Conservation (phyloP, 108 stramenopile genomes). For the Cyclotella sp. region DNA sequence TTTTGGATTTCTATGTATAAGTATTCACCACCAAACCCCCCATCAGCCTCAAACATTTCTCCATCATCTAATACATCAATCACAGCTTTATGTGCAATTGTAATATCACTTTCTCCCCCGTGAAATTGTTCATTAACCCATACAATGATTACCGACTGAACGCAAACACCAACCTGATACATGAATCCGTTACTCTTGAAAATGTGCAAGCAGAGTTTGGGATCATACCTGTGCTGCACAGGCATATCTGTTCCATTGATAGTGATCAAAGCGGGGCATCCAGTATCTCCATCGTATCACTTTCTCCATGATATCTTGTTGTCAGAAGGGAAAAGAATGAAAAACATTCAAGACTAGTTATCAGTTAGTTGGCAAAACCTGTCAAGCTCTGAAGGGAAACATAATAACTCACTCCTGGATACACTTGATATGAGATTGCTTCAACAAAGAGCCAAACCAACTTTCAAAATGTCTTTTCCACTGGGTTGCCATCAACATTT, state of each 20-base stretch:
- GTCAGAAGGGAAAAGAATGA: background rate
- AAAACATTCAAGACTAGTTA: no score
- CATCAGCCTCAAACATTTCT: constrained; percentile 23
- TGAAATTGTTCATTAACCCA: constrained; percentile 29
- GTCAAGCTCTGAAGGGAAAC: constrained; percentile 2
- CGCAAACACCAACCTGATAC: constrained; percentile 38
- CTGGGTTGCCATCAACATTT: no score
- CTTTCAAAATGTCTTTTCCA: constrained; percentile 39
- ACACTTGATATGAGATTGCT: constrained; percentile 29
- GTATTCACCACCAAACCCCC: constrained; percentile 19
- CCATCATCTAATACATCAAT: constrained; percentile 7
- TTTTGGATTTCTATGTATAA: constrained; percentile 3
- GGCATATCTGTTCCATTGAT: constrained; percentile 35
- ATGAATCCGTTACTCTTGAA: constrained; percentile 23
- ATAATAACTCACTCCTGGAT: constrained; percentile 21
- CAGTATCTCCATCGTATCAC: background rate
- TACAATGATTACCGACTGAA: constrained; percentile 25
- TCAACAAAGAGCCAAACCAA: constrained; percentile 31
- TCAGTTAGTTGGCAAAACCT: background rate
- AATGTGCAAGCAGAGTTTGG: constrained; percentile 19
- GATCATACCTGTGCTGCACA: constrained; percentile 20
- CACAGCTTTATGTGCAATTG: constrained; percentile 4
- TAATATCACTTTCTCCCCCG: constrained; percentile 24
- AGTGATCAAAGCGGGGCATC: constrained; percentile 3
- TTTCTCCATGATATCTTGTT: constrained; percentile 21